Conservation (phyloP, 257 asterid species). For the Mentha longifolia region DNA sequence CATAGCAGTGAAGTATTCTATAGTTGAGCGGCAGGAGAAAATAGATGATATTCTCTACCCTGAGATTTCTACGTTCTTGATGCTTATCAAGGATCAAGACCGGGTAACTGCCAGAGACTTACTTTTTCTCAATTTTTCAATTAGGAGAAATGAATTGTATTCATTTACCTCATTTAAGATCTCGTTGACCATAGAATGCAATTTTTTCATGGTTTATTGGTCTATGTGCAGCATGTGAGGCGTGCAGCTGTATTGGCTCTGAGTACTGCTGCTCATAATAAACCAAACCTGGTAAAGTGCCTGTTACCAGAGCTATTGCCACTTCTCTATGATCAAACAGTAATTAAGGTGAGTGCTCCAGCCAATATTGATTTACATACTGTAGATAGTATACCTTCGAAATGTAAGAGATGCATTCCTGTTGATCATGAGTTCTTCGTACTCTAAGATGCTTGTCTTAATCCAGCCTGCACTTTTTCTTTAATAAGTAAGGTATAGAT, state of each 20-base stretch:
- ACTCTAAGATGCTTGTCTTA: not conserved
- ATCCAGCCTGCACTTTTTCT: slow-evolving; percentile 2
- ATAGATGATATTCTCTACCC: slow-evolving; percentile 85
- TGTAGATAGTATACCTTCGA: slow-evolving; percentile 8
- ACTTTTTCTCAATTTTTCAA: not conserved
- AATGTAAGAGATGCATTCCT: slow-evolving; percentile 1
- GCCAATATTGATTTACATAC: slow-evolving; percentile 1
- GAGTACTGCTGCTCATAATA: slow-evolving; percentile 98
- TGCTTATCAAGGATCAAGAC: slow-evolving; percentile 93
- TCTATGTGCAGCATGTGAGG: slow-evolving; percentile 86
- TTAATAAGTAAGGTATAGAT: not conserved
- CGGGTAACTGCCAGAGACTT: slow-evolving; percentile 58
- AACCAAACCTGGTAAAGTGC: slow-evolving; percentile 89
- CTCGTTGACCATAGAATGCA: not conserved
- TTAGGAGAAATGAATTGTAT: slow-evolving; percentile 23
- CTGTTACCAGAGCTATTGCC: slow-evolving; percentile 89
- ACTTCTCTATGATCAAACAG: slow-evolving; percentile 94
- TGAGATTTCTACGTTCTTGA: slow-evolving; percentile 85
- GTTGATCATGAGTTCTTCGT: not conserved
- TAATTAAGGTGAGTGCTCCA: slow-evolving; percentile 65
- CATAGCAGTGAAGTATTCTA: slow-evolving; percentile 87
- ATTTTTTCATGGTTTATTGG: slow-evolving; percentile 30
- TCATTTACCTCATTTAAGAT: slow-evolving; percentile 6
- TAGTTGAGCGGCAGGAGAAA: slow-evolving; percentile 95
- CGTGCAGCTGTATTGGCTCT: slow-evolving; percentile 99